Evolutionary conservation across 495 filamentous ascomycete species (phyloP).

Genomic region (Copromyces sp.): DNA sequence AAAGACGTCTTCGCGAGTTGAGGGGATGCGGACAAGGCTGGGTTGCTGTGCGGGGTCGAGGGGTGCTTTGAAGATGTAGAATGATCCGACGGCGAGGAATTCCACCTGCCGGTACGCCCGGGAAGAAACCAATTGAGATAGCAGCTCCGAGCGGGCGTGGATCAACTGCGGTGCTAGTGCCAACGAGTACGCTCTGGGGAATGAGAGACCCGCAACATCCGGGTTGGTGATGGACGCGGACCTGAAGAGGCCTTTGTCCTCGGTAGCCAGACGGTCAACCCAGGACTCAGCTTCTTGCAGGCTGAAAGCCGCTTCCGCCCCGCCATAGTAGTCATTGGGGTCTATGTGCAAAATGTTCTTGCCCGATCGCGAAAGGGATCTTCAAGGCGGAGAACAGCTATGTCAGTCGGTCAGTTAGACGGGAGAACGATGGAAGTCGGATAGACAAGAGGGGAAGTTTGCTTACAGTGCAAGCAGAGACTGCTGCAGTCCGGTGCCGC

Average conservation of each 20-base stretch:
- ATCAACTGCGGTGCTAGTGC: conserved; percentile 79
- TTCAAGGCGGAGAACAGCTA: conserved; percentile 45
- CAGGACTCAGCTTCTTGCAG: conserved; percentile 73
- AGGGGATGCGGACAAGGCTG: conserved; percentile 56
- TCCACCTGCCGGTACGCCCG: conserved; percentile 81
- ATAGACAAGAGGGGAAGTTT: conserved; percentile 4
- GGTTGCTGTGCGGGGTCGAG: conserved; percentile 12
- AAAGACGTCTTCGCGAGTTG: conserved; percentile 81
- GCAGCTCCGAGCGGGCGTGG: conserved; percentile 67
- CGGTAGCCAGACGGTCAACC: conserved; percentile 30
- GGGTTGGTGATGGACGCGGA: conserved; percentile 17
- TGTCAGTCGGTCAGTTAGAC: conserved; percentile 51
- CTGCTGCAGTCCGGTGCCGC: conserved; percentile 80
- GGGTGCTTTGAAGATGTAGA: conserved; percentile 61
- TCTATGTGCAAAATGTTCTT: conserved; percentile 92
- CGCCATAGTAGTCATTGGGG: conserved; percentile 78
- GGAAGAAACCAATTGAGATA: conserved; percentile 73
- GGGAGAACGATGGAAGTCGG: conserved; percentile 3
- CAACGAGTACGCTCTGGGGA: conserved; percentile 71
- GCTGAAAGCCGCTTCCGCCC: conserved; percentile 75
- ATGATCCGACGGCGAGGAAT: conserved; percentile 88
- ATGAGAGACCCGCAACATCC: conserved; percentile 37
- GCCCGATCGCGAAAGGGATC: conserved; percentile 81
- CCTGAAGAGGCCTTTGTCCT: conserved; percentile 10
- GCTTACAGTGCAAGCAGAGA: conserved; percentile 90